Evolutionary conservation across 768 basidiomycete genomes (phyloP).

Genomic region (Termitomyces titanicus): DNA sequence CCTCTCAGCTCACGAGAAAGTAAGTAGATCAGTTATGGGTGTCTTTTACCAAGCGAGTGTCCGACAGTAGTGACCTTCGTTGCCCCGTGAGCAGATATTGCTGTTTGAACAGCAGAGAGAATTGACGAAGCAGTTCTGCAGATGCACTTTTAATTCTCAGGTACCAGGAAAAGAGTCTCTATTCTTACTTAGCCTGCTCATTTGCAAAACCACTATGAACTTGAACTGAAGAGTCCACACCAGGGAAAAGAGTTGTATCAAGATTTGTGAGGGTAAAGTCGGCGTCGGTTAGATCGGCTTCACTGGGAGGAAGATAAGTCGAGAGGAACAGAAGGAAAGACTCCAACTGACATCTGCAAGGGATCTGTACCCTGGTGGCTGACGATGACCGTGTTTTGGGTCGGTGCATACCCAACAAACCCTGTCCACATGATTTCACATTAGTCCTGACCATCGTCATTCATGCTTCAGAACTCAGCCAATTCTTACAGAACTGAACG

Average conservation of each 20-base stretch:
- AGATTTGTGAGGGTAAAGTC: conserved; percentile 15
- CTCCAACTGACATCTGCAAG: conserved; percentile 26
- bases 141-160: background rate
- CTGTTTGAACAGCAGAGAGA: conserved; percentile 24
- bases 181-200: conserved; percentile 12
- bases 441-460: background rate
- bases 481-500: conserved; percentile 35
- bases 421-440: conserved; percentile 3
- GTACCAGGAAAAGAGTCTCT: too few species aligned
- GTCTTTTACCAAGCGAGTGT: conserved; percentile 32
- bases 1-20: background rate
- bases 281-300: conserved; percentile 21
- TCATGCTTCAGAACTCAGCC: too few species aligned
- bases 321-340: background rate
- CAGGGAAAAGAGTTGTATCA: conserved; percentile 21
- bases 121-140: conserved; percentile 22
- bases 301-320: conserved; percentile 16
- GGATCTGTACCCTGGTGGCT: conserved; percentile 41
- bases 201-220: conserved; percentile 22
- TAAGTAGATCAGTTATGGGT: too few species aligned
- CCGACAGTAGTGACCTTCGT: conserved; percentile 28
- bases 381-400: conserved; percentile 35
- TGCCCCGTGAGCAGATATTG: conserved; percentile 16
- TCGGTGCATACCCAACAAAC: conserved; percentile 26
- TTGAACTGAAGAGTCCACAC: conserved; percentile 17